These are phyloP conservation scores for Blakeslea trispora DNA, from an alignment of 371 early-diverging fungal genomes.

Conservation along the genomic window DNA sequence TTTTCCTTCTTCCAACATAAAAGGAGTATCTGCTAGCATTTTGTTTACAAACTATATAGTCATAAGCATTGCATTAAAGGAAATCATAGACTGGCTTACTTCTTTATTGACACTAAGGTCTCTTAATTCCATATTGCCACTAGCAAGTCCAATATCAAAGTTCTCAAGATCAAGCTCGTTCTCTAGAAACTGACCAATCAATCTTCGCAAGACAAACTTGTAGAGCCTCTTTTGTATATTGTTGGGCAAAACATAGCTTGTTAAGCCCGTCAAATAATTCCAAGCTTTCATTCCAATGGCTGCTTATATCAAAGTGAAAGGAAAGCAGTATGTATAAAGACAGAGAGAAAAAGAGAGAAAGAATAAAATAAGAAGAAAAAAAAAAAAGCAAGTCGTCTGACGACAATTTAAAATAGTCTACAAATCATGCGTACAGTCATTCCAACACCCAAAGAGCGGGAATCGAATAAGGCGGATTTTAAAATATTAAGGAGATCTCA, in stretches of 20 bases:
- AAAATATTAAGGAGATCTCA: no score
- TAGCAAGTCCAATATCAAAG: slow-evolving; percentile 85
- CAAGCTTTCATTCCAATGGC: slow-evolving; percentile 54
- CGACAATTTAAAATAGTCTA: no score
- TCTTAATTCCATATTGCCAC: slow-evolving; percentile 76
- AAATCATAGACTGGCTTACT: no score
- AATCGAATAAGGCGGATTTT: no score
- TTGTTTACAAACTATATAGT: slow-evolving; percentile 68
- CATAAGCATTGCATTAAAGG: no score
- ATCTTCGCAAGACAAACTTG: slow-evolving; percentile 80
- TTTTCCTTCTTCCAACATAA: slow-evolving; percentile 67
- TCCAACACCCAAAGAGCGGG: no score
- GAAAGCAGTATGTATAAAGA: no score
- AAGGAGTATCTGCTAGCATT: slow-evolving; percentile 65
- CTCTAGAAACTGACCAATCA: slow-evolving; percentile 85
- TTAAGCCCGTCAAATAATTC: slow-evolving; percentile 47
- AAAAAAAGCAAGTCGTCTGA: neutral
- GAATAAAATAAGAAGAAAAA: slow-evolving; percentile 4
- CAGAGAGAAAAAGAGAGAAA: neutral
- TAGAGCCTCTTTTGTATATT: slow-evolving; percentile 84
- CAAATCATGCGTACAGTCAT: no score
- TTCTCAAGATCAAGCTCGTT: slow-evolving; percentile 80
- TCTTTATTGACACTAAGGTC: slow-evolving; percentile 79
- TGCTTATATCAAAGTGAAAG: no score
- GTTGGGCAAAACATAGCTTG: slow-evolving; percentile 60